These are phyloP conservation scores for Pseudopithomyces chartarum DNA, from an alignment of 2,329 filamentous ascomycete species.

Conservation along the genomic window DNA sequence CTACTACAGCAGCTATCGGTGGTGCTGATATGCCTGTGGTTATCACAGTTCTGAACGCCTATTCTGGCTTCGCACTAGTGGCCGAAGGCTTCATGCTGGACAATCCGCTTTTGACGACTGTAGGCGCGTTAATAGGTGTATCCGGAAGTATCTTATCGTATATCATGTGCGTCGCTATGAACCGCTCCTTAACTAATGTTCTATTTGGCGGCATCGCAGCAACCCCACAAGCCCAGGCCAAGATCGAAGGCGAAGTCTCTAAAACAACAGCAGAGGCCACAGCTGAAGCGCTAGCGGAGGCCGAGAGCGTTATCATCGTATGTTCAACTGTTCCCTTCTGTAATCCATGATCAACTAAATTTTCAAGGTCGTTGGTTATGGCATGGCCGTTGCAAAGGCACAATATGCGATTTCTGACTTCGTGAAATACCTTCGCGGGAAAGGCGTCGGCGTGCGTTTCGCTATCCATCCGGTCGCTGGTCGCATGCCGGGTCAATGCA, in stretches of 20 bases:
- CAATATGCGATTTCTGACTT: conserved; percentile 91
- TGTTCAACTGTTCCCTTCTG: neutral
- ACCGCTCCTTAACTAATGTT: conserved; percentile 85
- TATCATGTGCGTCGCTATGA: conserved; percentile 80
- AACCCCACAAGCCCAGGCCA: conserved; percentile 66
- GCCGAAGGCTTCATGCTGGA: conserved; percentile 92
- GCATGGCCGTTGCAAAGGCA: conserved; percentile 92
- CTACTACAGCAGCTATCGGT: conserved; percentile 85
- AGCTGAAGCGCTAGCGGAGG: conserved; percentile 73
- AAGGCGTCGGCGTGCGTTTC: conserved; percentile 81
- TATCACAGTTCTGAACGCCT: conserved; percentile 88
- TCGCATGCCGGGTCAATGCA: conserved; percentile 92
- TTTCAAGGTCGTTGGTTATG: conserved; percentile 75
- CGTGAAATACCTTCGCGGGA: conserved; percentile 71
- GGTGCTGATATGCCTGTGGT: conserved; percentile 95
- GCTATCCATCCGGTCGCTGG: conserved; percentile 90
- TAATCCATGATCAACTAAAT: conserved; percentile 6
- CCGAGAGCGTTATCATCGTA: conserved; percentile 83
- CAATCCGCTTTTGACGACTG: conserved; percentile 81
- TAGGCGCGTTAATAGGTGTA: conserved; percentile 85
- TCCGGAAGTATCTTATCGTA: conserved; percentile 82
- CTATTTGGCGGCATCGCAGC: conserved; percentile 81
- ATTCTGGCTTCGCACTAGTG: conserved; percentile 87
- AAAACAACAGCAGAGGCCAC: conserved; percentile 81
- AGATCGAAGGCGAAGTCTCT: conserved; percentile 79